Evolutionary conservation across 805 yeast genomes (phyloP).

Genomic region (Pichia nanzhaoensis): DNA sequence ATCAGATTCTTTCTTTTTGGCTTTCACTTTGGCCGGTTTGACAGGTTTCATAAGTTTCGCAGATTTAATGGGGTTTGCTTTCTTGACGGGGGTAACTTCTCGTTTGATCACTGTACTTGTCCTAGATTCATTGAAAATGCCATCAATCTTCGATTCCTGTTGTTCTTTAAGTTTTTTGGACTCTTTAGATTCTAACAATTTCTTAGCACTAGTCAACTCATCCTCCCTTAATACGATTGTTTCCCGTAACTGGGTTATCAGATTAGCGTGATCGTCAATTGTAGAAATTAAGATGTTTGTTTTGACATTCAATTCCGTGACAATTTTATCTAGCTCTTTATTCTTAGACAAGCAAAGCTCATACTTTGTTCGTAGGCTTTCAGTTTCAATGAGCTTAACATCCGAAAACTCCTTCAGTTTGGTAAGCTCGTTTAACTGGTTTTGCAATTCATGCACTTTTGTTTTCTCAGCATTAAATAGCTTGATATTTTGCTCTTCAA

Average conservation of each 20-base stretch:
- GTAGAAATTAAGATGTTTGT: no score
- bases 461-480: conserved; percentile 4
- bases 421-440: neutral
- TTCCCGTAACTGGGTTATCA: no score
- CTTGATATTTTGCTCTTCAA: conserved; percentile 2
- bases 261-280: no score
- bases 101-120: neutral
- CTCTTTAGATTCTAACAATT: conserved; percentile 12
- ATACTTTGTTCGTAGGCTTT: neutral
- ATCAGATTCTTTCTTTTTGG: neutral
- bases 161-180: conserved; percentile 20
- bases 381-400: neutral
- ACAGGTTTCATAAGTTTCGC: neutral
- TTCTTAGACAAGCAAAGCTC: no score
- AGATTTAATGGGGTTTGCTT: no score
- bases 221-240: no score
- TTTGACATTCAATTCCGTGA: no score
- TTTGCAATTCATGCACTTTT: neutral
- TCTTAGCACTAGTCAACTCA: no score
- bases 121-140: neutral
- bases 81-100: neutral
- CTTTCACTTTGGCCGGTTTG: neutral
- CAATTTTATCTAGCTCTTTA: no score
- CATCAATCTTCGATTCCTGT: neutral
- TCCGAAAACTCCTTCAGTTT: no score